Percentiles rank a stretch among this genome's conserved stretches.
Evolutionary conservation across 176 grass and related monocot genomes (phyloP).

Genomic region (Carex kokanica): DNA sequence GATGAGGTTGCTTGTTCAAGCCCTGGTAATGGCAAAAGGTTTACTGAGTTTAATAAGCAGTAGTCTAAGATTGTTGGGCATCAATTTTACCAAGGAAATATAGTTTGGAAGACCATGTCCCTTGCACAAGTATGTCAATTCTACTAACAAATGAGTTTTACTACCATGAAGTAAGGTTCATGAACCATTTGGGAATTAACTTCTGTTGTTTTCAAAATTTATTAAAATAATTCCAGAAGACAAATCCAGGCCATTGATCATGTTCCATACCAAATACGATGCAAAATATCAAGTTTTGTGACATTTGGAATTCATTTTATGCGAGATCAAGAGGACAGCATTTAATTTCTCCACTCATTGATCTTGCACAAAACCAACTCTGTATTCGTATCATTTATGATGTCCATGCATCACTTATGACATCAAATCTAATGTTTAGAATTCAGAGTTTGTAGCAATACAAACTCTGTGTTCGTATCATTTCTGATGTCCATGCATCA

Average conservation of each 20-base stretch:
- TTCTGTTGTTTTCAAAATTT: not conserved
- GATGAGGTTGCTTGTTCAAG: not conserved
- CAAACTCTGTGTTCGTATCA: no score
- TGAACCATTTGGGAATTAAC: not conserved
- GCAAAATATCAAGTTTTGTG: not conserved
- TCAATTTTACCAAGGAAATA: not conserved
- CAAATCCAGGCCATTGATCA: not conserved
- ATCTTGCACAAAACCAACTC: not conserved
- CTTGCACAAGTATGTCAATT: not conserved
- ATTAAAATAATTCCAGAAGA: not conserved
- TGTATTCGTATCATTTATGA: not conserved
- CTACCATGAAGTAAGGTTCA: not conserved
- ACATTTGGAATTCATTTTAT: not conserved
- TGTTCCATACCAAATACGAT: not conserved
- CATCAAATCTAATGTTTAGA: not conserved
- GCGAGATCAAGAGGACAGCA: not conserved
- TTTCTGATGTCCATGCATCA: not conserved
- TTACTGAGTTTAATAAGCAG: not conserved
- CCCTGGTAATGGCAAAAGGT: not conserved
- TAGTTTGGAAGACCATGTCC: not conserved
- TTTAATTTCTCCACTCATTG: not conserved
- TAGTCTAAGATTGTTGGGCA: not conserved
- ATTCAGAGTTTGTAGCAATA: no score
- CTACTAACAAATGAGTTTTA: not conserved
- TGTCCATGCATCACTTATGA: not conserved